A percentile compares a stretch with the other conserved stretches of the same genome.
These are phyloP conservation scores for Vachellia collinsii DNA, from an alignment of 306 rosid species.

Conservation along the genomic window DNA sequence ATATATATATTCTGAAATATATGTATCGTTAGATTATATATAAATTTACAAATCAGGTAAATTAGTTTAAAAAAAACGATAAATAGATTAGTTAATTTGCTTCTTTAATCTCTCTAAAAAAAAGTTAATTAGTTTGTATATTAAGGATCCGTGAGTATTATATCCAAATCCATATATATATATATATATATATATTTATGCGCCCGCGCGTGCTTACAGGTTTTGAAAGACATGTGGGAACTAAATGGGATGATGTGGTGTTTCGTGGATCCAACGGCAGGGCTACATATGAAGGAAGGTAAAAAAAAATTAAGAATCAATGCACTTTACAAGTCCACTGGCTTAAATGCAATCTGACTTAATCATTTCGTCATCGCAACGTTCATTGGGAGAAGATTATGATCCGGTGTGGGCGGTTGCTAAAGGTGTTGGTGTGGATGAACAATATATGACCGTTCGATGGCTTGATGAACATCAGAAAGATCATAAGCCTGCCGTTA, in stretches of 20 bases:
- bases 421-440: not conserved
- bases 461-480: not conserved
- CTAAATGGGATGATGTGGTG: conserved; percentile 56
- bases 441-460: conserved; percentile 13
- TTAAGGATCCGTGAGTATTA: too few relatives aligned
- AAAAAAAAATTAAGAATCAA: conserved; percentile 20
- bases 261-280: conserved; percentile 48
- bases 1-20: too few relatives aligned
- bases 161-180: not conserved
- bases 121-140: too few relatives aligned
- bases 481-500: not conserved
- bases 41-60: too few relatives aligned
- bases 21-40: too few relatives aligned
- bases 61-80: too few relatives aligned
- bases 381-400: conserved; percentile 36
- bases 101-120: too few relatives aligned
- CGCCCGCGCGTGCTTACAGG: conserved; percentile 45
- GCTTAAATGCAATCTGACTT: conserved; percentile 77
- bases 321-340: conserved; percentile 48
- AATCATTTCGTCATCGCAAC: conserved; percentile 81
- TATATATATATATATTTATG: conserved; percentile 3
- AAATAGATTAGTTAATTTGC: too few relatives aligned
- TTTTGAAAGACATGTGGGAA: conserved; percentile 66
- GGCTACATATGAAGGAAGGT: conserved; percentile 32
- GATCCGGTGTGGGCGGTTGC: conserved; percentile 32